Base-by-base conservation (phyloP, 73 alveolate species). In the Durusdinium trenchii region DNA sequence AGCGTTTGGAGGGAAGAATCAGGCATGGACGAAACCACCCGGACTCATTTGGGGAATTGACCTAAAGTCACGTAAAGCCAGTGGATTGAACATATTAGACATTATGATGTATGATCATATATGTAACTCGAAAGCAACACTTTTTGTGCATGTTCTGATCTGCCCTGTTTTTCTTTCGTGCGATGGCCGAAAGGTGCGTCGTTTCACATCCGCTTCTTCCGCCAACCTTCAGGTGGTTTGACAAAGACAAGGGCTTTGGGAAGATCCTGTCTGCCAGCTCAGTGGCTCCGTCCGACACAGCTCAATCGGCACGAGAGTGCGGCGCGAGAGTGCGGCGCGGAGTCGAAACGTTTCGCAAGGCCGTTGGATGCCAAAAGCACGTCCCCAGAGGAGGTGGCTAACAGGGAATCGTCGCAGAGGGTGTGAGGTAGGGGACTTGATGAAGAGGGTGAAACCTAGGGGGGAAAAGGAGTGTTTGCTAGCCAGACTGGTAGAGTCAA, bases 1-100 rank as follows among this genome's bases (percentile, higher is more conserved):
- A 91, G 89, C 98, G 98, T n/a, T 45, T 91, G 57, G 98, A 91
- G 76, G 98, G 98, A 26, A 79, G 98, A 35, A 76, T 91, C 48
- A 91, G 96, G 96, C 54, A 20, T 35, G 51, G 86, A n/a, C n/a
- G n/a, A n/a, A n/a, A n/a, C n/a, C n/a, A n/a, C n/a, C n/a, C n/a
- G n/a, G n/a, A n/a, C n/a, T n/a, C n/a, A n/a, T n/a, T n/a, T n/a
- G n/a, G n/a, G n/a, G n/a, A n/a, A n/a, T n/a, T n/a, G n/a, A n/a
- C n/a, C n/a, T n/a, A n/a, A n/a, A n/a, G n/a, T n/a, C n/a, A n/a
- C n/a, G n/a, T n/a, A n/a, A n/a, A n/a, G n/a, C n/a, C n/a, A n/a
- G n/a, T n/a, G n/a, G n/a, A n/a, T n/a, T n/a, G n/a, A n/a, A n/a
- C n/a, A n/a, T n/a, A n/a, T n/a, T n/a, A n/a, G n/a, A n/a, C n/a